Evolutionary conservation across 768 basidiomycete genomes (phyloP).

Genomic region (Suillus clintonianus): DNA sequence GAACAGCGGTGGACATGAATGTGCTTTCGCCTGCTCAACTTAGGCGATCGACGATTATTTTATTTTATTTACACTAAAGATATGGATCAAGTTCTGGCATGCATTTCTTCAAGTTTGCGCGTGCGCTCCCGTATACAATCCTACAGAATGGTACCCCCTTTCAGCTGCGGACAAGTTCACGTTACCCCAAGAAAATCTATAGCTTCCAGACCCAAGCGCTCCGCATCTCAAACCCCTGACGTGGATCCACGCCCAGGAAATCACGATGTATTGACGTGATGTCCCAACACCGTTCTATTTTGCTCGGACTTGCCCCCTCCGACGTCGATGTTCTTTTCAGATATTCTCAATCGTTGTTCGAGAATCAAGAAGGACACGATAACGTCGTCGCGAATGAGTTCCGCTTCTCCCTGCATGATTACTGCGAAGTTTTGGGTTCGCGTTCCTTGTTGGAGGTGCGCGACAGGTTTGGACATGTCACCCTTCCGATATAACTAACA

Average conservation of each 20-base stretch:
- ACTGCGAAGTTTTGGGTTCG: constrained; percentile 9
- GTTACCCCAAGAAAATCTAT: background rate
- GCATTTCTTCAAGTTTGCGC: background rate
- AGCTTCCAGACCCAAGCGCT: background rate
- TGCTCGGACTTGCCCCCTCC: constrained; percentile 16
- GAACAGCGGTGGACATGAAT: background rate
- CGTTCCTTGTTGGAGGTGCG: constrained; percentile 9
- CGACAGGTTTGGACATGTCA: constrained; percentile 6
- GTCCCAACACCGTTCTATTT: constrained; percentile 10
- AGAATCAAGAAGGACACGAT: constrained; percentile 16
- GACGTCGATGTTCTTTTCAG: constrained; percentile 9
- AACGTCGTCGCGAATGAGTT: constrained; percentile 15
- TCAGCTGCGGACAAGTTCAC: background rate
- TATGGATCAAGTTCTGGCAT: background rate
- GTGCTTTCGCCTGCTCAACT: background rate
- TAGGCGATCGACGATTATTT: background rate
- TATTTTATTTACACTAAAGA: background rate
- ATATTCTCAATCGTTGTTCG: constrained; percentile 12
- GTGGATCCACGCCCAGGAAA: background rate
- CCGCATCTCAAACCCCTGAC: background rate
- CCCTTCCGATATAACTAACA: constrained; percentile 12
- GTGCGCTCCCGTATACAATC: background rate
- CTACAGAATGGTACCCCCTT: background rate
- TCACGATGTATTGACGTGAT: background rate
- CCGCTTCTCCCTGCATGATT: constrained; percentile 10